Base-by-base conservation (phyloP, 306 rosid genomes). In the Lathyrus sativus region DNA sequence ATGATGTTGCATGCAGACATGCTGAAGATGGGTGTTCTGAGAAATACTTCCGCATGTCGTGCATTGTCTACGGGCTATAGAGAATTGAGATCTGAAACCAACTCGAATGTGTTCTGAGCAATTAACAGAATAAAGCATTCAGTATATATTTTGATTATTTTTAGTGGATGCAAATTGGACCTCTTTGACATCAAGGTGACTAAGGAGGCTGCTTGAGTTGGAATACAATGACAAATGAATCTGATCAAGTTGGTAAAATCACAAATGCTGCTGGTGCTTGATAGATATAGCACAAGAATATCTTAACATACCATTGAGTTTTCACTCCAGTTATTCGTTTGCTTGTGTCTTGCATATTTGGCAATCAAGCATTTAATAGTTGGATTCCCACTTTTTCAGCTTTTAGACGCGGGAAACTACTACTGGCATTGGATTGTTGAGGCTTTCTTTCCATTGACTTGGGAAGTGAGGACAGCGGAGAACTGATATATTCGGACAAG, bases 1-100 rank as follows among this genome's bases (percentile, higher is more conserved):
- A 80, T 65, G 93, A 69, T 88, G 89, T 68, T 91, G 72, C 97
- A 91, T 72, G 85, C 88, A 7, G 93, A 88, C 74, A 82, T 83
- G 81, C 71, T 80, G 54, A 91, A 91, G 77, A 53, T 73, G 75
- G 93, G 96, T 26, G 13, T 87, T 33, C 9, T 88, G 65, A 81
- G 67, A 24, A 82, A 80, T 75, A 17, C 65, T 43, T 44, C 48
- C 13, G n/a, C 83, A 70, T 33, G 17, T 63, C 14, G 35, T 9
- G 53, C 80, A 7, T 73, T 87, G 78, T 76, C 74, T 19, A 59
- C 66, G 68, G 88, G 89, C 53, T 91, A 88, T 70, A 75, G 83
- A 71, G 29, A 76, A 70, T 65, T 86, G 78, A 61, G 39, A 76
- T 28, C 24, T 53, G 61, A 80, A 74, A 70, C 78, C 84, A 49